Evolutionary conservation across 2,329 filamentous ascomycete genomes (phyloP).

Genomic region (Fusarium austroafricanum): DNA sequence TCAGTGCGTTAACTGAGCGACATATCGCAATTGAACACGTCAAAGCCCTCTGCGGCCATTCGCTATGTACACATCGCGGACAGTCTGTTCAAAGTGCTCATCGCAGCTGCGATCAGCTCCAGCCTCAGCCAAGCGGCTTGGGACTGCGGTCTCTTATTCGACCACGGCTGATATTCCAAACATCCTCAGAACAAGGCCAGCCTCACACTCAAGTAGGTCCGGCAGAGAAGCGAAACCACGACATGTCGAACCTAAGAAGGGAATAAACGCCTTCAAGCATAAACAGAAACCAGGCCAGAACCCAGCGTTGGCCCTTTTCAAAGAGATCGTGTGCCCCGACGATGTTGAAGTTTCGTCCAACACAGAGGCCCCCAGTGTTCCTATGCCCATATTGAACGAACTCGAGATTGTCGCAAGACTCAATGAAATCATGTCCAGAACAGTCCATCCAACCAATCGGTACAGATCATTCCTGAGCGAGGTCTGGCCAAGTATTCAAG

Average conservation of each 20-base stretch:
- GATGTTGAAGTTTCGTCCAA: conserved; percentile 2
- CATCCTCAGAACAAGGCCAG: conserved; percentile 12
- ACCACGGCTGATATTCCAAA: conserved; percentile 35
- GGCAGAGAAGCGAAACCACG: conserved; percentile 7
- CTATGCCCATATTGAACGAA: conserved; percentile 37
- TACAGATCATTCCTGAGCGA: conserved; percentile 45
- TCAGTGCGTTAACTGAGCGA: conserved; percentile 10
- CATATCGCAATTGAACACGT: conserved; percentile 13
- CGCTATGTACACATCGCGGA: conserved; percentile 52
- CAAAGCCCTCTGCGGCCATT: conserved; percentile 14
- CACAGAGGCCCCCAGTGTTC: background rate
- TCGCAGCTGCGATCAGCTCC: conserved; percentile 43
- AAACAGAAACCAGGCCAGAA: conserved; percentile 27
- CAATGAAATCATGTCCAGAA: conserved; percentile 41
- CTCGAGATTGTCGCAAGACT: conserved; percentile 49
- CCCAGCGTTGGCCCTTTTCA: conserved; percentile 51
- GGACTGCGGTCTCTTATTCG: conserved; percentile 41
- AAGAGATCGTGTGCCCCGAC: conserved; percentile 49
- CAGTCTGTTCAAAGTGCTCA: conserved; percentile 52
- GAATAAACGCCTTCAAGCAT: conserved; percentile 9
- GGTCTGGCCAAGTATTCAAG: conserved; percentile 48
- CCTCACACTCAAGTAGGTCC: conserved; percentile 7
- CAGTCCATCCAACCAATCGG: conserved; percentile 28
- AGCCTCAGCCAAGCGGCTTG: conserved; percentile 32
- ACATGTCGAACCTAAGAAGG: background rate